A percentile compares a stretch with the other conserved stretches of the same genome.
Evolutionary conservation across 1,284 basidiomycete genomes (phyloP).

Genomic region (Leccinum fallax): DNA sequence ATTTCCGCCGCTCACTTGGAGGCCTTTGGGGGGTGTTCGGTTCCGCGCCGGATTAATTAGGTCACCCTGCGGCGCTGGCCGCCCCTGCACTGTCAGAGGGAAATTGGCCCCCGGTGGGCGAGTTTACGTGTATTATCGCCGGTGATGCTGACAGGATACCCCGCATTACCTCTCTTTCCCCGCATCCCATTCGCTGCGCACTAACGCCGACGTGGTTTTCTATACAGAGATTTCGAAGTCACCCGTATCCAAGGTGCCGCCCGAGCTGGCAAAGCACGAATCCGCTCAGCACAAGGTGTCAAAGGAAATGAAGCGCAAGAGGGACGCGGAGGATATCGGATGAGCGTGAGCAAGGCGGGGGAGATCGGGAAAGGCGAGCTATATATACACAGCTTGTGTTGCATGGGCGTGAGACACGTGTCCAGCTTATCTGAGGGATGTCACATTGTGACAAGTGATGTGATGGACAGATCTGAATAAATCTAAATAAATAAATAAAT

Average conservation of each 20-base stretch:
- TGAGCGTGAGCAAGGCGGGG: constrained; percentile 28
- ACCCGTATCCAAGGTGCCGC: constrained; percentile 86
- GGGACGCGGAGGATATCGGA: constrained; percentile 74
- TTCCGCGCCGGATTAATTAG: not conserved
- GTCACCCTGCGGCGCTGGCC: not conserved
- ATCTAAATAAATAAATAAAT: not conserved
- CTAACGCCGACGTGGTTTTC: constrained; percentile 16
- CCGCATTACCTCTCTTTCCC: constrained; percentile 24
- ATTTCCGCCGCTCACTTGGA: constrained; percentile 10
- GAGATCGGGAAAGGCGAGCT: not conserved
- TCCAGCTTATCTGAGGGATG: not conserved
- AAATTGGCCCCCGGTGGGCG: not conserved
- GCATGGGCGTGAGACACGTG: not conserved
- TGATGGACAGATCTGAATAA: not conserved
- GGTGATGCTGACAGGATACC: constrained; percentile 13
- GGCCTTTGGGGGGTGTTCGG: not conserved
- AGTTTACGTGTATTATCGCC: constrained; percentile 3
- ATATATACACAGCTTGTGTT: not conserved
- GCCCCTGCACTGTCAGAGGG: not conserved
- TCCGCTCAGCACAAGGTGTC: constrained; percentile 87
- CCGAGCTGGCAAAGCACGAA: constrained; percentile 88
- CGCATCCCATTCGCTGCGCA: constrained; percentile 9
- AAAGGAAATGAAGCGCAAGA: constrained; percentile 89
- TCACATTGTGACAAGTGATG: not conserved
- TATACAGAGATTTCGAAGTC: constrained; percentile 86